Evolutionary conservation across 1,284 basidiomycete species (phyloP), one percentile per base, ranked within the genome.

Genomic region (Marasmius fiardii): DNA sequence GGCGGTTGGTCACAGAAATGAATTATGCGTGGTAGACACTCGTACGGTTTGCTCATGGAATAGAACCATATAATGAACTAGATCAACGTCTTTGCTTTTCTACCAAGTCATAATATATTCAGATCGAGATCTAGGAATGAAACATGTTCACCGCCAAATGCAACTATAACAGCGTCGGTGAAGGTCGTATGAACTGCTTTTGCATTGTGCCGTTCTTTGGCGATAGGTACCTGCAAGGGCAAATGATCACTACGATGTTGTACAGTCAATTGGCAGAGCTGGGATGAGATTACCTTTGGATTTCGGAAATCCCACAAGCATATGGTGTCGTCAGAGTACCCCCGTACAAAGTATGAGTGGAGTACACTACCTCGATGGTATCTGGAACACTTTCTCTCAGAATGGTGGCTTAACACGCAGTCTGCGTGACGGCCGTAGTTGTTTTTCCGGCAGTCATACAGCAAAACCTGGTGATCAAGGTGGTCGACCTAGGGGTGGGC

Each of bases 231-330:
- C 49, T 51, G 35, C 8, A 52, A 16, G 39, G 16, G 14, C 35
- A 21, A 16, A 41, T 10, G 21, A 26, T 21, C 1, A 43, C 8
- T 11, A 43, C 16, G 12, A 23, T 10, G 20, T 21, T 16, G 18
- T 11, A n/a, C 35, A 20, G 37, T 14, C 18, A 23, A 50, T 12
- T 39, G 35, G 49, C 8, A 48, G 16, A 18, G 54, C n/a, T n/a
- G n/a, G n/a, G n/a, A n/a, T n/a, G n/a, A 44, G 57, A 67, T 53
- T 67, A 79, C 79, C 70, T 76, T 75, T 14, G 60, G 58, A 55
- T 77, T 76, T 16, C 80, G 72, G 64, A 73, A 77, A 62, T 83
- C 81, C 79, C 81, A 83, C 21, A 80, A 60, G 11, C 72, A 63
- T 24, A 81, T 70, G 24, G 59, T 62, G 11, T 75, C 76, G 61